phyloP scores from a whole-genome alignment of 352 stramenopile species.

The Thalassiosira hispida region DNA sequence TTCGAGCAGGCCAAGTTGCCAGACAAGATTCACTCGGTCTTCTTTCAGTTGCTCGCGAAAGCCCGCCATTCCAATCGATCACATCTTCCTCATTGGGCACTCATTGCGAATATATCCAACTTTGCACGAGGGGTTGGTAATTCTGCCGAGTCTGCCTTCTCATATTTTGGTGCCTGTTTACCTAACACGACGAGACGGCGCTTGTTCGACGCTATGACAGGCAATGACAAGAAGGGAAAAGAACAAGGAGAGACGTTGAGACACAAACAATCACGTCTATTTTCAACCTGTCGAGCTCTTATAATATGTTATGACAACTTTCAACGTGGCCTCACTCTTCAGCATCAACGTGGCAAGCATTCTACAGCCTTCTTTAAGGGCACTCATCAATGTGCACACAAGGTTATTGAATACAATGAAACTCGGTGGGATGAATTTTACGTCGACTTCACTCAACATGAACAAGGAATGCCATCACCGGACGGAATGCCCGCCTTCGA shows the following conservation, averaged over 20 bases:
- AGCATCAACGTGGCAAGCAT: background rate
- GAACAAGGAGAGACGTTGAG: background rate
- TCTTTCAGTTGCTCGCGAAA: background rate
- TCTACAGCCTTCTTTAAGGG: slow-evolving; percentile 1
- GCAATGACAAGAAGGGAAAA: background rate
- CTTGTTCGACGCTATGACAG: background rate
- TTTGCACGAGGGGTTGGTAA: background rate
- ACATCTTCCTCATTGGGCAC: background rate
- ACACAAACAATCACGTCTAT: background rate
- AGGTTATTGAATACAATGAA: background rate
- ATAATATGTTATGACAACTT: background rate
- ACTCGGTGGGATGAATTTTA: background rate
- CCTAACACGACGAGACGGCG: background rate
- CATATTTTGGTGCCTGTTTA: background rate
- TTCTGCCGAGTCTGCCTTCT: background rate
- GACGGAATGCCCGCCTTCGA: background rate
- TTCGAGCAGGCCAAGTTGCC: background rate
- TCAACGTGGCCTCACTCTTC: background rate
- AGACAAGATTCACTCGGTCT: background rate
- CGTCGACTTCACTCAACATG: background rate
- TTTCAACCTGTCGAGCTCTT: background rate
- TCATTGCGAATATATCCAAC: background rate
- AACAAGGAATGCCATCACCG: slow-evolving; percentile 9
- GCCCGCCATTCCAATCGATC: background rate
- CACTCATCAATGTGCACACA: slow-evolving; percentile 1